These are phyloP conservation scores for Dendrostoma leiphaemia DNA, from an alignment of 2,329 filamentous ascomycete genomes.

Conservation along the genomic window DNA sequence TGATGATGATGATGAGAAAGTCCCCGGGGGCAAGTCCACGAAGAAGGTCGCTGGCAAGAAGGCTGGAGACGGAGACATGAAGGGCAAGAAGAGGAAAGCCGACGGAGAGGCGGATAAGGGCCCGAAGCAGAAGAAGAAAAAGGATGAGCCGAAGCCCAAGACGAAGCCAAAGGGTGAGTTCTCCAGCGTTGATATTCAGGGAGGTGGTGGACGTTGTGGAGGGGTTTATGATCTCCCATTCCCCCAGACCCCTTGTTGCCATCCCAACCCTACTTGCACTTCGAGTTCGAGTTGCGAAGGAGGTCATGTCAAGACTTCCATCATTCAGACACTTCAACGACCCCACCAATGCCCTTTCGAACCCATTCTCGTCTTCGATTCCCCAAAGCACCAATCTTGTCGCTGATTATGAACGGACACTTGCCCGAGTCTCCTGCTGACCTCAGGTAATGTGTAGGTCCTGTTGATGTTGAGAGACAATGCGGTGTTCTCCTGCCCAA, in stretches of 20 bases:
- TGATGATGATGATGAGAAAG: conserved; percentile 45
- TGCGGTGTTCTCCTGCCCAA: conserved; percentile 86
- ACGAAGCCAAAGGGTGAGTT: conserved; percentile 75
- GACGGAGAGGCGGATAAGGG: conserved; percentile 76
- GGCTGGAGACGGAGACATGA: conserved; percentile 56
- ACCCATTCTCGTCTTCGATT: too few relatives aligned
- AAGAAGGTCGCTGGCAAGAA: conserved; percentile 69
- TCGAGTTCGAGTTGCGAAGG: not conserved
- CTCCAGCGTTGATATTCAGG: not conserved
- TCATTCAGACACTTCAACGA: too few relatives aligned
- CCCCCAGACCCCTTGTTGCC: not conserved
- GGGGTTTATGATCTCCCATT: not conserved
- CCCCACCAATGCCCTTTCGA: too few relatives aligned
- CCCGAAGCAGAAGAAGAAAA: conserved; percentile 90
- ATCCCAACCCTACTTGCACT: not conserved
- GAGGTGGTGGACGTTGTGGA: too few relatives aligned
- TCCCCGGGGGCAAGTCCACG: conserved; percentile 37
- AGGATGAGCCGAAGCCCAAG: conserved; percentile 85
- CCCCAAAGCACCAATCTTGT: too few relatives aligned
- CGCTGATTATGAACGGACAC: too few relatives aligned
- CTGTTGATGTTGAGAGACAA: conserved; percentile 91
- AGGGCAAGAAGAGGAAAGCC: conserved; percentile 77
- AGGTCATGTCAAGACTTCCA: not conserved
- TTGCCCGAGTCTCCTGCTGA: not conserved
- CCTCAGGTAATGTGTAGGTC: conserved; percentile 47